phyloP scores from a whole-genome alignment of 768 basidiomycete genomes.

The Rhizopogon rudus region DNA sequence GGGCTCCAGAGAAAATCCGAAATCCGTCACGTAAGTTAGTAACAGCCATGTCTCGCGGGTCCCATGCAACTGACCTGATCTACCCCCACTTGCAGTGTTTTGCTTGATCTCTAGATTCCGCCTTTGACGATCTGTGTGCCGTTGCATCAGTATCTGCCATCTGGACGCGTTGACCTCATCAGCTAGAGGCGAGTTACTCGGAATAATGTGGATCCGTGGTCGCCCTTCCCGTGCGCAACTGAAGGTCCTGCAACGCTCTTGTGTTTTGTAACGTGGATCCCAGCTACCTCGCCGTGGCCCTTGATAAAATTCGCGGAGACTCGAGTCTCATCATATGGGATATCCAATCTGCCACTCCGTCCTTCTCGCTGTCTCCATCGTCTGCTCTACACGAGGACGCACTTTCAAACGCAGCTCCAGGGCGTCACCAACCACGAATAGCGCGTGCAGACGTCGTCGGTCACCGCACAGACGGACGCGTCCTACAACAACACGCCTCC shows the following conservation, averaged over 20 bases:
- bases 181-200: slow-evolving; percentile 56
- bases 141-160: slow-evolving; percentile 65
- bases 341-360: slow-evolving; percentile 39
- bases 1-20: slow-evolving; percentile 58
- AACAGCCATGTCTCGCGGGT: slow-evolving; percentile 11
- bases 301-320: slow-evolving; percentile 76
- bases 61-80: slow-evolving; percentile 30
- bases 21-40: slow-evolving; percentile 73
- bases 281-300: slow-evolving; percentile 74
- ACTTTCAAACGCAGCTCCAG: background rate
- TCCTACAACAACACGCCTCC: slow-evolving; percentile 64
- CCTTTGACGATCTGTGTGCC: slow-evolving; percentile 35
- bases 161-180: slow-evolving; percentile 70
- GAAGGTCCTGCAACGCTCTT: slow-evolving; percentile 67
- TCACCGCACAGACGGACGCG: slow-evolving; percentile 38
- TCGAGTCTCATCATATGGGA: slow-evolving; percentile 75
- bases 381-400: background rate
- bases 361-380: slow-evolving; percentile 23
- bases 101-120: too few relatives aligned
- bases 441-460: slow-evolving; percentile 30
- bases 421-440: slow-evolving; percentile 28
- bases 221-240: slow-evolving; percentile 57
- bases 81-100: slow-evolving; percentile 17
- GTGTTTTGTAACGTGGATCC: slow-evolving; percentile 64
- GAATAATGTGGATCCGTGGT: slow-evolving; percentile 49